phyloP scores from a whole-genome alignment of 2,329 filamentous ascomycete genomes.

The Trichothecium roseum region DNA sequence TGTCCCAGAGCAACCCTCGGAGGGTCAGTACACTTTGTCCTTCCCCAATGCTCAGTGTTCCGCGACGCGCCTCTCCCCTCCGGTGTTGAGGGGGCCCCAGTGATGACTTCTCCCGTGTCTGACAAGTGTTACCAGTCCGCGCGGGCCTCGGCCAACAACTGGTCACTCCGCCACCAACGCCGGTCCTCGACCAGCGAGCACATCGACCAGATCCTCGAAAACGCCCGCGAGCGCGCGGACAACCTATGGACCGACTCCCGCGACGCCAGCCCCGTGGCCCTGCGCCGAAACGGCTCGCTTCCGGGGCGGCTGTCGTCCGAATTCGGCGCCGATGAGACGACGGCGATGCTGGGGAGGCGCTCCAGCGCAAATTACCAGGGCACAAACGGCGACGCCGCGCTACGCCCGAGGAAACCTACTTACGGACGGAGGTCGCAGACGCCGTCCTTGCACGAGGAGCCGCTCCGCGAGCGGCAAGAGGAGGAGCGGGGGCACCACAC shows the following conservation, averaged over 20 bases:
- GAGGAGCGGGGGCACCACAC: not conserved
- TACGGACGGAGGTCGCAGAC: constrained; percentile 1
- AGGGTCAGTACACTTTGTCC: not conserved
- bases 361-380: constrained; percentile 1
- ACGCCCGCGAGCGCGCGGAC: constrained; percentile 30
- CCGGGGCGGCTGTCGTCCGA: constrained; percentile 4
- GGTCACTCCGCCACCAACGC: constrained; percentile 10
- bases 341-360: constrained; percentile 9
- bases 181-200: constrained; percentile 24
- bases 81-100: too few species aligned
- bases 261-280: constrained; percentile 6
- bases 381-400: not conserved
- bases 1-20: not conserved
- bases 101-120: too few species aligned
- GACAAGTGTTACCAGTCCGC: too few species aligned
- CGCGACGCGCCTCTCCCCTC: too few species aligned
- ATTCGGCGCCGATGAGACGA: constrained; percentile 28
- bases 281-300: constrained; percentile 4
- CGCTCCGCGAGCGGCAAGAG: not conserved
- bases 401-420: not conserved
- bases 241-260: constrained; percentile 20
- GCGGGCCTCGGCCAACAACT: not conserved
- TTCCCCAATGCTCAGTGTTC: not conserved
- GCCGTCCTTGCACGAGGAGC: not conserved
- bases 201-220: constrained; percentile 35